Evolutionary conservation across 2,329 filamentous ascomycete genomes (phyloP), one percentile per base, ranked within the genome.

Genomic region (Aspergillus brunneoviolaceus): DNA sequence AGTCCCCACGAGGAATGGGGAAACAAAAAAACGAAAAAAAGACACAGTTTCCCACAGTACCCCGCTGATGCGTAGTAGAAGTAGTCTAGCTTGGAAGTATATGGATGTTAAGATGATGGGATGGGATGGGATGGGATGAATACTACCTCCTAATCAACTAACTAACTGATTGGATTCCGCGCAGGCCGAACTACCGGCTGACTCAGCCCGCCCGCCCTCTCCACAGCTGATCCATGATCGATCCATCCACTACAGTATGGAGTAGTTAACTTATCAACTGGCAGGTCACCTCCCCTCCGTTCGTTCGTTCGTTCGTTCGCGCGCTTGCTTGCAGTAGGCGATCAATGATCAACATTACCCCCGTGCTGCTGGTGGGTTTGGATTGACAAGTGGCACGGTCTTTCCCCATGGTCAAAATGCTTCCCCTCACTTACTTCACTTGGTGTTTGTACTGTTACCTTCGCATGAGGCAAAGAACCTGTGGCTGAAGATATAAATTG

Each of bases 261-360:
- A 29, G 7, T 29, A 19, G 19, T 19, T 19, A 29, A 29, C 7
- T 29, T 29, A 45, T 16, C 39, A 45, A 45, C 39, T 45, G 39
- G 39, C 39, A 45, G 51, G 19, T 49, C 53, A 49, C 23, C 33
- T 5, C 53, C 53, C 16, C n/a, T 35, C 12, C 19, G 45, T 35
- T n/a, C 53, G 27, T 19, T 51, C 23, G 31, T 50, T 59, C 10
- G 19, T 23, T 23, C 23, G 2, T 23, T 23, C 23, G 23, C 5
- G 5, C 39, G 45, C 35, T 35, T n/a, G 27, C 21, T 25, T 29
- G 19, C 39, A 45, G 39, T 45, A 45, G 53, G 42, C 27, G 53
- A 55, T 48, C 53, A 47, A 45, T 55, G 53, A 55, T 55, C 53
- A 55, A 47, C 53, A 47, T 33, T 49, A 55, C 53, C 53, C 53